Evolutionary conservation across 2,329 filamentous ascomycete species (phyloP).

Genomic region (Penicillium sp.): DNA sequence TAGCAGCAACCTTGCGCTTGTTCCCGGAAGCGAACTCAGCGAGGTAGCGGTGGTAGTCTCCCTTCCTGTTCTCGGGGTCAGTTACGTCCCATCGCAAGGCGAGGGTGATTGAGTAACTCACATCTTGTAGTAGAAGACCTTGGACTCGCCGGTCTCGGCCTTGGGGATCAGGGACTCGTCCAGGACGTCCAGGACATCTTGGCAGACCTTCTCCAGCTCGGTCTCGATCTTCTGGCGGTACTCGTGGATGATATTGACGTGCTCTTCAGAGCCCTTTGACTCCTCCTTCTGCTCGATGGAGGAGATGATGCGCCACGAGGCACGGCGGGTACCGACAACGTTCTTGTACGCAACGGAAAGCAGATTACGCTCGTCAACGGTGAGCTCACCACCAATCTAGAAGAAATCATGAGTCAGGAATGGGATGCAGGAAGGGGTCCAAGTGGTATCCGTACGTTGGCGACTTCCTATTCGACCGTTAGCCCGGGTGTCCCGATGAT

Average conservation of each 20-base stretch:
- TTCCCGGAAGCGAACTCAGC: slow-evolving; percentile 94
- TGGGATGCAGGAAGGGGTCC: slow-evolving; percentile 5
- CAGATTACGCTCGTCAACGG: slow-evolving; percentile 76
- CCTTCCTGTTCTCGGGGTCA: slow-evolving; percentile 79
- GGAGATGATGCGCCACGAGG: slow-evolving; percentile 98
- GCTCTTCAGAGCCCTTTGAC: slow-evolving; percentile 94
- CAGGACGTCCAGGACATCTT: slow-evolving; percentile 93
- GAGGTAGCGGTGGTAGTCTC: slow-evolving; percentile 98
- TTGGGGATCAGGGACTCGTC: slow-evolving; percentile 92
- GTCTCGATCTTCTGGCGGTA: slow-evolving; percentile 98
- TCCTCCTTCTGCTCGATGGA: slow-evolving; percentile 99
- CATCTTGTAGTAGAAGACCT: slow-evolving; percentile 99
- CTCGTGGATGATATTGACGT: slow-evolving; percentile 87
- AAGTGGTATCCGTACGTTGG: slow-evolving; percentile 61
- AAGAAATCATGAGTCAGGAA: slow-evolving; percentile 17
- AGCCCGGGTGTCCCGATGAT: slow-evolving; percentile 17
- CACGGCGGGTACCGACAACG: slow-evolving; percentile 95
- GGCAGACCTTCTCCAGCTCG: slow-evolving; percentile 96
- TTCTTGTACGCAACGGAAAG: slow-evolving; percentile 99
- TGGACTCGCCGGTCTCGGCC: slow-evolving; percentile 94
- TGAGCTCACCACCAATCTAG: slow-evolving; percentile 62
- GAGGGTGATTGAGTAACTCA: slow-evolving; percentile 36
- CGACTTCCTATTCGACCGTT: slow-evolving; percentile 67
- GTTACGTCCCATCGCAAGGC: slow-evolving; percentile 67
- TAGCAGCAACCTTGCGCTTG: slow-evolving; percentile 90